Percentiles rank a stretch among this genome's conserved stretches.
phyloP scores from a whole-genome alignment of 306 rosid genomes.

The Prunus padus region DNA sequence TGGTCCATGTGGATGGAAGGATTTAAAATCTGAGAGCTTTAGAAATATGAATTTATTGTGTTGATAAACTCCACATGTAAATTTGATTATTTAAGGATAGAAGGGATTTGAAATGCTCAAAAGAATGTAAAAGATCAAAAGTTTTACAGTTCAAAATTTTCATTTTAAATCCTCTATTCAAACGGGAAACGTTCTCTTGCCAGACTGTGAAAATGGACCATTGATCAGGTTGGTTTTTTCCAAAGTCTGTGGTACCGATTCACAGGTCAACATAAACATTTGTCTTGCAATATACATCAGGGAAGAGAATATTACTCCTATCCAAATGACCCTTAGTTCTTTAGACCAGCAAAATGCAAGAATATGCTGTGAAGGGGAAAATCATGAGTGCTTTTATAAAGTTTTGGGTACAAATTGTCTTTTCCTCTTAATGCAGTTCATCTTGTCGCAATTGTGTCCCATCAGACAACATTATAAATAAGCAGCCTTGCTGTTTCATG shows the following conservation, averaged over 20 bases:
- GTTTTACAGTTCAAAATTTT: background rate
- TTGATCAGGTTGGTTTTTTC: no score
- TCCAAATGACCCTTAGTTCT: background rate
- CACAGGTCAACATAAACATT: no score
- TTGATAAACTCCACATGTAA: background rate
- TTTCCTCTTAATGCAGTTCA: background rate
- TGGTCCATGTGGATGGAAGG: background rate
- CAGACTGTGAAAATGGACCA: no score
- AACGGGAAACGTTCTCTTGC: no score
- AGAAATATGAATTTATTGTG: background rate
- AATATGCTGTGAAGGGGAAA: background rate
- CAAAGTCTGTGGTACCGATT: no score
- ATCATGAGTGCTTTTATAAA: background rate
- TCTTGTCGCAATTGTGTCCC: background rate
- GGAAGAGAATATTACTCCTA: background rate
- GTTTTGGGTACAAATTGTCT: background rate
- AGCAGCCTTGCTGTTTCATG: slow-evolving; percentile 3
- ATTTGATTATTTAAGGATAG: background rate
- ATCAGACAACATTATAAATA: slow-evolving; percentile 4
- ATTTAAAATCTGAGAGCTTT: background rate
- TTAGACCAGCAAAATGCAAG: background rate
- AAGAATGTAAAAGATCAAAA: background rate
- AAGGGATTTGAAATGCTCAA: background rate
- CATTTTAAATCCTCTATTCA: no score
- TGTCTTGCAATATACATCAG: no score